These are phyloP conservation scores for Oidium heveae DNA, from an alignment of 2,329 filamentous ascomycete genomes.

Conservation along the genomic window DNA sequence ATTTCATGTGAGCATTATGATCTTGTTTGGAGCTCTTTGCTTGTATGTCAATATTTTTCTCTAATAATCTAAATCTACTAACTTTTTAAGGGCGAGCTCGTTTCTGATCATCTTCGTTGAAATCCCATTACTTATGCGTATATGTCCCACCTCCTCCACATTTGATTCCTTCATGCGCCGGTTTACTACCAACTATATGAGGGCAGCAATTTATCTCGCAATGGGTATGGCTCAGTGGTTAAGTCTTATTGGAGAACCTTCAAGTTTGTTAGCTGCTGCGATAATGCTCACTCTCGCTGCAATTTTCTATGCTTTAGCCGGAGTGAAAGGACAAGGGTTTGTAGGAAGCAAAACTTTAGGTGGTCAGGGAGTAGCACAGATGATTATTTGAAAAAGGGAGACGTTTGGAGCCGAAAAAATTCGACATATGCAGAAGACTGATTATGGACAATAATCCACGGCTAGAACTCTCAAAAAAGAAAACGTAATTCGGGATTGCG, in stretches of 20 bases:
- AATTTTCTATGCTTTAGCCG: slow-evolving; percentile 58
- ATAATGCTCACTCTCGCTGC: slow-evolving; percentile 56
- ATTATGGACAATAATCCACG: too few species aligned
- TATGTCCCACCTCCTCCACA: slow-evolving; percentile 76
- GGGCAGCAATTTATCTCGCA: slow-evolving; percentile 58
- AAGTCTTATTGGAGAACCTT: slow-evolving; percentile 37
- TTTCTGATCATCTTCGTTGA: slow-evolving; percentile 67
- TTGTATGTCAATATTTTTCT: slow-evolving; percentile 20
- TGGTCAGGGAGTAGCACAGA: slow-evolving; percentile 80
- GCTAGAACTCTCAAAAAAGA: too few species aligned
- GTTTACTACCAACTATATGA: slow-evolving; percentile 93
- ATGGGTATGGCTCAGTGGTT: slow-evolving; percentile 74
- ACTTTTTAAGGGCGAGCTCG: slow-evolving; percentile 30
- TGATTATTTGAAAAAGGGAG: slow-evolving; percentile 53
- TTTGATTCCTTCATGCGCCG: slow-evolving; percentile 80
- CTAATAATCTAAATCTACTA: slow-evolving; percentile 2
- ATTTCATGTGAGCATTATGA: slow-evolving; percentile 26
- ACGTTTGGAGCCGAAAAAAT: too few species aligned
- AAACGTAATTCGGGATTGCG: too few species aligned
- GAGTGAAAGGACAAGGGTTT: slow-evolving; percentile 61
- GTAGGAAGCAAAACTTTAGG: slow-evolving; percentile 89
- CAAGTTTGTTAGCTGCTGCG: slow-evolving; percentile 65
- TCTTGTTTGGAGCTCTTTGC: slow-evolving; percentile 22
- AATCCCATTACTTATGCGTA: slow-evolving; percentile 81
- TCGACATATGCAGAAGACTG: too few species aligned